These are phyloP conservation scores for Magnusiomyces paraingens DNA, from an alignment of 1,139 yeast genomes.

Conservation along the genomic window DNA sequence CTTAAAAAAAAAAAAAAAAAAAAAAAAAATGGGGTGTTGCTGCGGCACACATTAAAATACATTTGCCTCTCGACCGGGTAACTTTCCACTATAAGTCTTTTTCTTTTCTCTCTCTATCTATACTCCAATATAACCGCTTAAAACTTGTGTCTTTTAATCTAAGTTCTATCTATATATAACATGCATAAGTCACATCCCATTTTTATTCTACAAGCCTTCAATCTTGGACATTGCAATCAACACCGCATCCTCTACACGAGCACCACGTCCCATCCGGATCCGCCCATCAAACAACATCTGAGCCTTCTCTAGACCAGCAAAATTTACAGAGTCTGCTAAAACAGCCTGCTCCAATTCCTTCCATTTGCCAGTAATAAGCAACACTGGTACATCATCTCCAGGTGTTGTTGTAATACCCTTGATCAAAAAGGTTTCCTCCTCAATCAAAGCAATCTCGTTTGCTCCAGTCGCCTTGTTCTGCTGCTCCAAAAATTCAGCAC, in stretches of 20 bases:
- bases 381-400: slow-evolving; percentile 32
- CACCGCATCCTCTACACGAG: slow-evolving; percentile 65
- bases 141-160: background rate
- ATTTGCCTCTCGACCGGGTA: background rate
- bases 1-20: background rate
- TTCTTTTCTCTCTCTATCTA: no score
- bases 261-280: slow-evolving; percentile 47
- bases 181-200: background rate
- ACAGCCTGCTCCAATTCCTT: slow-evolving; percentile 50
- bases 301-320: slow-evolving; percentile 49
- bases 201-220: slow-evolving; percentile 12
- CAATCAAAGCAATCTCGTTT: slow-evolving; percentile 11
- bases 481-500: slow-evolving; percentile 44
- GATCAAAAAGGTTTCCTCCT: slow-evolving; percentile 17
- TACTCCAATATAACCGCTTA: no score
- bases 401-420: slow-evolving; percentile 19
- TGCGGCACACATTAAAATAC: background rate
- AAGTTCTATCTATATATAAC: background rate
- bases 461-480: background rate
- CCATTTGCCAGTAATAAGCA: slow-evolving; percentile 62
- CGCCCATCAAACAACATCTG: slow-evolving; percentile 65
- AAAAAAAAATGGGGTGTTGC: background rate
- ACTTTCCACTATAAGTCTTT: no score
- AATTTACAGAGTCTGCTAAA: slow-evolving; percentile 39
- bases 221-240: slow-evolving; percentile 52